phyloP scores from a whole-genome alignment of 2,329 filamentous ascomycete genomes.

The Zymoseptoria crescenta region DNA sequence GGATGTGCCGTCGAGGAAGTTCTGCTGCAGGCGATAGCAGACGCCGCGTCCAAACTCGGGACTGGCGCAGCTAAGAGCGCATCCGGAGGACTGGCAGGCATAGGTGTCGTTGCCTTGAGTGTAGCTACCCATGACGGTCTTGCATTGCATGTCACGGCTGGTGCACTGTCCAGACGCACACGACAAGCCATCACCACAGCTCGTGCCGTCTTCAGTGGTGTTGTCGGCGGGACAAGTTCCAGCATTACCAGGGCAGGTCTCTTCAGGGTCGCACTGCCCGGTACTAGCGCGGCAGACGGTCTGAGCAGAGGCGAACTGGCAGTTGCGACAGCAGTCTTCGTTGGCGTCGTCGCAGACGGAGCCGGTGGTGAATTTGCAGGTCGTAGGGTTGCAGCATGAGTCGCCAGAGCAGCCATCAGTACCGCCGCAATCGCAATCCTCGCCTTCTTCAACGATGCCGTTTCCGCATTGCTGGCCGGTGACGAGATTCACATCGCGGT shows the following conservation, averaged over 20 bases:
- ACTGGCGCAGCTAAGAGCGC: conserved; percentile 67
- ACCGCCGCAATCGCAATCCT: conserved; percentile 95
- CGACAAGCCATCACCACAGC: conserved; percentile 63
- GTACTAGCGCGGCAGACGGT: conserved; percentile 75
- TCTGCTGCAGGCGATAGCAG: conserved; percentile 74
- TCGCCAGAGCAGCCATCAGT: conserved; percentile 62
- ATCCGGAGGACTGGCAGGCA: conserved; percentile 67
- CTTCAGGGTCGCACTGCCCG: conserved; percentile 75
- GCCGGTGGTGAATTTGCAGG: conserved; percentile 71
- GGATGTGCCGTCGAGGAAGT: conserved; percentile 85
- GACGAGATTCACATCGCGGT: conserved; percentile 73
- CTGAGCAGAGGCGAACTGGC: conserved; percentile 57
- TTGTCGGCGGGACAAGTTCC: conserved; percentile 68
- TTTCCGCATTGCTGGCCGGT: conserved; percentile 85
- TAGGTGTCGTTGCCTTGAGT: conserved; percentile 68
- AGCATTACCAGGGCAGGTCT: conserved; percentile 67
- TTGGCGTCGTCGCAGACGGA: conserved; percentile 79
- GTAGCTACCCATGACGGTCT: conserved; percentile 68
- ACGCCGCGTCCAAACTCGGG: conserved; percentile 57
- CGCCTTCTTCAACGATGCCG: conserved; percentile 87
- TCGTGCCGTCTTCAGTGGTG: conserved; percentile 59
- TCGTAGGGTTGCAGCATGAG: conserved; percentile 72
- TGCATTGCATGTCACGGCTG: conserved; percentile 81
- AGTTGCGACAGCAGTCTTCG: conserved; percentile 72
- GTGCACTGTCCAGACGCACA: conserved; percentile 95